A percentile compares a stretch with the other conserved stretches of the same genome.
Evolutionary conservation across 2,329 filamentous ascomycete species (phyloP).

Genomic region (Huntiella abstrusa): DNA sequence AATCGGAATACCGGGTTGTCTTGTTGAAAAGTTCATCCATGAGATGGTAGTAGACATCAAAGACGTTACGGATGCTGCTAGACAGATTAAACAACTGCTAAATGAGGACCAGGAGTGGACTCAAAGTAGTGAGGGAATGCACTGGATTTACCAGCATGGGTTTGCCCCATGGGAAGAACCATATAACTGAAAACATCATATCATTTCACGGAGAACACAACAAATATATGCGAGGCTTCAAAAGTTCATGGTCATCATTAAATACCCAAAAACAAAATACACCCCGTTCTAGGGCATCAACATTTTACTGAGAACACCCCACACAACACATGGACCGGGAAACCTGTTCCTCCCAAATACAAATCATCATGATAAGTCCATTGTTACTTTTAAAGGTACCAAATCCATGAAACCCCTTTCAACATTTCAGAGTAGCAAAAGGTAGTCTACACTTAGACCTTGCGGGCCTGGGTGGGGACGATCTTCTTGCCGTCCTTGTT

Average conservation of each 20-base stretch:
- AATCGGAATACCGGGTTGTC: conserved; percentile 33
- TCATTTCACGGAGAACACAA: background rate
- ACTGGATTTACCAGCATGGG: background rate
- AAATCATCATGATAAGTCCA: conserved; percentile 3
- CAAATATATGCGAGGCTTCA: background rate
- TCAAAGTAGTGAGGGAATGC: background rate
- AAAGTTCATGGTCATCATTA: conserved; percentile 8
- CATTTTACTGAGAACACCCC: conserved; percentile 5
- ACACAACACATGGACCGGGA: conserved; percentile 7
- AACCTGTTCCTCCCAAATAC: conserved; percentile 5
- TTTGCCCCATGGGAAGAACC: background rate
- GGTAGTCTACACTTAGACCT: conserved; percentile 23
- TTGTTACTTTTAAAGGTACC: conserved; percentile 10
- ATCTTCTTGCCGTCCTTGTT: conserved; percentile 99
- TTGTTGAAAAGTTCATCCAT: conserved; percentile 28
- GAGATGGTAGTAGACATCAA: conserved; percentile 35
- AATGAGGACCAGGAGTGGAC: conserved; percentile 15
- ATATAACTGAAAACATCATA: background rate
- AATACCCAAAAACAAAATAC: conserved; percentile 6
- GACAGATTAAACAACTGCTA: conserved; percentile 26
- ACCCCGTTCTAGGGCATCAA: conserved; percentile 2
- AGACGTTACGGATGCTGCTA: conserved; percentile 37
- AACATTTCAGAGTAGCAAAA: background rate
- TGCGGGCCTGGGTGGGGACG: conserved; percentile 62
- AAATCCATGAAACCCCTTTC: conserved; percentile 6